Evolutionary conservation across 306 rosid species (phyloP), one percentile per base, ranked within the genome.

Genomic region (Prunus salicina): DNA sequence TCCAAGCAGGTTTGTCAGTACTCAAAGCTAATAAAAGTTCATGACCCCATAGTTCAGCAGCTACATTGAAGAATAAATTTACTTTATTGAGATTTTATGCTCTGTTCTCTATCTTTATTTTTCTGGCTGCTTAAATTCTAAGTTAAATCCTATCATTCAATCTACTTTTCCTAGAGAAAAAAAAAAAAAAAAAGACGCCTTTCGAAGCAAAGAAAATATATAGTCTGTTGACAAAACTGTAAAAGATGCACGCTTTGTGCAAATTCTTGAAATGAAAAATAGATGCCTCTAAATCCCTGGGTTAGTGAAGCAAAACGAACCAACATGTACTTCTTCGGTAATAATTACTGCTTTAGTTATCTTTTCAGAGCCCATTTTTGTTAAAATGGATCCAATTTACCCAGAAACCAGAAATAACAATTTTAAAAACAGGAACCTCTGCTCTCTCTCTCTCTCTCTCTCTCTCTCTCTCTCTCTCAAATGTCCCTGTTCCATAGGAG

Each of bases 291-390:
- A 49, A 49, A 49, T 49, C 18, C 19, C 14, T 12, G 18, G 4
- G 53, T 49, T 12, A 49, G 53, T 14, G 19, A 2, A 61, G 27
- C 67, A 73, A 74, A 68, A 73, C 66, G 67, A 53, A 73, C 22
- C 49, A 68, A 74, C 30, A 28, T 12, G 43, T 30, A 19, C n/a
- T 64, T 30, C 53, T 16, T 32, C 45, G 12, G 38, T 45, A 28
- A 30, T 3, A 14, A 49, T 49, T 1, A 49, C 53, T 13, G 16
- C 53, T 12, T 12, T 49, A 49, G 53, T 49, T 49, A 49, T 63
- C 68, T 30, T 63, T 28, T 30, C 46, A 64, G 68, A 64, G 43
- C 47, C 68, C 22, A 18, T 30, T 27, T 64, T 24, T 45, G 16
- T 1, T 61, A 14, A n/a, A 73, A 74, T 30, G 30, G 0, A 62